These are phyloP conservation scores for Hyaloperonospora brassicae DNA, from an alignment of 352 stramenopile species.

Conservation along the genomic window DNA sequence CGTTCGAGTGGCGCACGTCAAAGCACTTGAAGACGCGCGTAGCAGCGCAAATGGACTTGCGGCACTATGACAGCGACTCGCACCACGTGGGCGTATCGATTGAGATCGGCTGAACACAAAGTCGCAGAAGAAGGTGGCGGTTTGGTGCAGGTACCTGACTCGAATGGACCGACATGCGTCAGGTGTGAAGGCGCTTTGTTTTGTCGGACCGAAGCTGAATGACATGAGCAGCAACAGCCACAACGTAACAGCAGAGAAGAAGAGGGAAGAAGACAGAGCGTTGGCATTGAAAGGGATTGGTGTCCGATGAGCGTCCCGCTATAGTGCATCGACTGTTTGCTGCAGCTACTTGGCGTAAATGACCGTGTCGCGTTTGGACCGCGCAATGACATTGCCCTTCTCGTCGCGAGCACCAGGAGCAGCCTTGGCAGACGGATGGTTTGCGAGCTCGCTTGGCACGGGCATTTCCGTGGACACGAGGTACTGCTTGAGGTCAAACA, in stretches of 20 bases:
- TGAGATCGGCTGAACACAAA: slow-evolving; percentile 50
- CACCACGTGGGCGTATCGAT: slow-evolving; percentile 78
- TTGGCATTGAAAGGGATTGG: slow-evolving; percentile 2
- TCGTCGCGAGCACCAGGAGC: slow-evolving; percentile 72
- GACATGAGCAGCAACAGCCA: neutral
- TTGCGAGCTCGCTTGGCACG: slow-evolving; percentile 90
- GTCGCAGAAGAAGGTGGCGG: neutral
- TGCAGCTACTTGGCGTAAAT: slow-evolving; percentile 73
- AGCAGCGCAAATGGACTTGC: slow-evolving; percentile 71
- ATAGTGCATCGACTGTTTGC: neutral
- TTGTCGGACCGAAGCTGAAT: slow-evolving; percentile 5
- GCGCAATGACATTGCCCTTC: slow-evolving; percentile 82
- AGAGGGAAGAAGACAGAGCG: neutral
- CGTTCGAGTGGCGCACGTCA: slow-evolving; percentile 72
- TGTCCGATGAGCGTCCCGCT: slow-evolving; percentile 1
- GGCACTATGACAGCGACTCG: slow-evolving; percentile 79
- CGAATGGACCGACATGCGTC: slow-evolving; percentile 18
- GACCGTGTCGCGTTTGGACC: slow-evolving; percentile 80
- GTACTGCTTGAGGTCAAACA: slow-evolving; percentile 96
- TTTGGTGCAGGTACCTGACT: too few species aligned
- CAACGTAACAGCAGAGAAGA: neutral
- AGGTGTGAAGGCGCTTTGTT: slow-evolving; percentile 6
- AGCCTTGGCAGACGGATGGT: slow-evolving; percentile 89
- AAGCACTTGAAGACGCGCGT: slow-evolving; percentile 66
- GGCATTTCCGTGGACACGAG: slow-evolving; percentile 91